phyloP scores from a whole-genome alignment of 495 filamentous ascomycete species.

The Aspergillus incahuasiensis region DNA sequence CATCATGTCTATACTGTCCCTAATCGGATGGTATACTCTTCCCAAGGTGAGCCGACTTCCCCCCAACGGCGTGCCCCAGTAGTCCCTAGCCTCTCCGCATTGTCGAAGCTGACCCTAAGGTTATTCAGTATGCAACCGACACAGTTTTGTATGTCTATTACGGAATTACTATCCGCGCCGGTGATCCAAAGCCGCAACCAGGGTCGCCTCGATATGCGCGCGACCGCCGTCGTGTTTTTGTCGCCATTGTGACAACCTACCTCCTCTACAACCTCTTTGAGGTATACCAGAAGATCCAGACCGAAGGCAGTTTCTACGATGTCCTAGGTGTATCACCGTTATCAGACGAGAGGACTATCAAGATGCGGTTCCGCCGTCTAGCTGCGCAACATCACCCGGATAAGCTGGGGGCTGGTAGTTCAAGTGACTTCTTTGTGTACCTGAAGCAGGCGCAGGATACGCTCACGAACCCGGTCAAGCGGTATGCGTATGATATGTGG shows the following conservation, averaged over 20 bases:
- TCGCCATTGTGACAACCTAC: constrained; percentile 74
- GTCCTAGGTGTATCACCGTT: constrained; percentile 62
- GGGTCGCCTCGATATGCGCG: constrained; percentile 61
- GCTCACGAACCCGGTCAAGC: constrained; percentile 68
- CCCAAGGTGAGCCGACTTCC: constrained; percentile 55
- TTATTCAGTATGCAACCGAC: constrained; percentile 68
- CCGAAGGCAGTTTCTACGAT: constrained; percentile 69
- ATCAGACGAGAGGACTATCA: constrained; percentile 70
- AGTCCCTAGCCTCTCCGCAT: neutral
- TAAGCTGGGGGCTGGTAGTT: constrained; percentile 51
- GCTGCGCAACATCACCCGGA: constrained; percentile 87
- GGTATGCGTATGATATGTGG: constrained; percentile 92
- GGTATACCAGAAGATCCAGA: constrained; percentile 72
- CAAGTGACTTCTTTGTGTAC: constrained; percentile 68
- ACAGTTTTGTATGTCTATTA: constrained; percentile 82
- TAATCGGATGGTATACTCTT: constrained; percentile 75
- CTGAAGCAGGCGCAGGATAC: constrained; percentile 82
- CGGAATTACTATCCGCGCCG: constrained; percentile 83
- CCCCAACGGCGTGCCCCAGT: neutral
- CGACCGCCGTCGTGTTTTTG: constrained; percentile 77
- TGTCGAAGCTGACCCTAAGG: neutral
- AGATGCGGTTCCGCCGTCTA: constrained; percentile 79
- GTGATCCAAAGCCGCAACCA: constrained; percentile 73
- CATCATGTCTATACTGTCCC: constrained; percentile 57
- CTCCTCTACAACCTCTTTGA: constrained; percentile 93